A percentile compares a stretch with the other conserved stretches of the same genome.
Evolutionary conservation across 2,329 filamentous ascomycete species (phyloP).

Genomic region (Talaromyces rugulosus): DNA sequence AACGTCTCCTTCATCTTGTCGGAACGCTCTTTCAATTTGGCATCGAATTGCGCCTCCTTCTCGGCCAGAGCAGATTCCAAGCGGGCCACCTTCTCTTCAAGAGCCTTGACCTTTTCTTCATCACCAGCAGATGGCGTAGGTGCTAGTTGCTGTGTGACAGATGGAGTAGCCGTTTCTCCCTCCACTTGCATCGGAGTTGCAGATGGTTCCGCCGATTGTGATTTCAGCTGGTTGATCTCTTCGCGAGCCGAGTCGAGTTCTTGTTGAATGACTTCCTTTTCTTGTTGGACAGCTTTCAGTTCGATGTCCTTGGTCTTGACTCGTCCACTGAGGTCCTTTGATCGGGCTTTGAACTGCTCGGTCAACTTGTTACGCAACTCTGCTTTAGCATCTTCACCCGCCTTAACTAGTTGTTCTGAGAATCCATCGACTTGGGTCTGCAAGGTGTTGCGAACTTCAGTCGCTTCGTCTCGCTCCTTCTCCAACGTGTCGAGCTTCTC

Average conservation of each 20-base stretch:
- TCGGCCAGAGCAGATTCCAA: conserved; percentile 51
- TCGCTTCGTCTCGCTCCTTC: conserved; percentile 63
- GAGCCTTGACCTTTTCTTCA: conserved; percentile 55
- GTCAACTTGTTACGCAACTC: conserved; percentile 46
- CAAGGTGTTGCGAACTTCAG: conserved; percentile 48
- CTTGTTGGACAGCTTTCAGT: conserved; percentile 47
- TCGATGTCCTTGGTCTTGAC: conserved; percentile 52
- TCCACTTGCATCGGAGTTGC: conserved; percentile 39
- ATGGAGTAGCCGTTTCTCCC: conserved; percentile 42
- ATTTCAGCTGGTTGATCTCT: conserved; percentile 48
- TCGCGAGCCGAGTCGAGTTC: conserved; percentile 61
- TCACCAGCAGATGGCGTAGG: conserved; percentile 25
- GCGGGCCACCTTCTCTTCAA: conserved; percentile 58
- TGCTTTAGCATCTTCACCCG: conserved; percentile 45
- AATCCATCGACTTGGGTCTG: conserved; percentile 47
- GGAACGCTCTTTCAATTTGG: conserved; percentile 43
- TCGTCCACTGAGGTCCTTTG: conserved; percentile 62
- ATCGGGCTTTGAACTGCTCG: conserved; percentile 52
- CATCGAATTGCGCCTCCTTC: conserved; percentile 49
- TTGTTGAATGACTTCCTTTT: conserved; percentile 66
- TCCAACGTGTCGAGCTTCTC: conserved; percentile 65
- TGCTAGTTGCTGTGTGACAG: conserved; percentile 15
- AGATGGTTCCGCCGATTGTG: conserved; percentile 52
- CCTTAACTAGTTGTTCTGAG: conserved; percentile 43
- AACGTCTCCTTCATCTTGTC: conserved; percentile 63